Evolutionary conservation across 2,329 filamentous ascomycete species (phyloP).

Genomic region (Dothideomycetes sp.): DNA sequence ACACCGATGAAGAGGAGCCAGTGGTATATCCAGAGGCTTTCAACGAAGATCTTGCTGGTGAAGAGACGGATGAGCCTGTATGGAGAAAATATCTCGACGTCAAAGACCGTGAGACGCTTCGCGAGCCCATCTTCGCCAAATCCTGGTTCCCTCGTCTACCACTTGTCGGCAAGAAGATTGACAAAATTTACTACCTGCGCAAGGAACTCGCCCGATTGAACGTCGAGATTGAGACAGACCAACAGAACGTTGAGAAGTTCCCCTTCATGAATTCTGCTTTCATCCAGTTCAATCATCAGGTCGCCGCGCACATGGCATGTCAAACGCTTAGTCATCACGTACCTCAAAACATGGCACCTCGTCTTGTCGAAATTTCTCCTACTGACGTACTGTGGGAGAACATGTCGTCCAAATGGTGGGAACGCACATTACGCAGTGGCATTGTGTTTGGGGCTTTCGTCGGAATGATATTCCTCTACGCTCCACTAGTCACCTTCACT

Average conservation of each 20-base stretch:
- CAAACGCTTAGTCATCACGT: conserved; percentile 85
- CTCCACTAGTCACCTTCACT: conserved; percentile 81
- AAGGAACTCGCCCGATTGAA: conserved; percentile 80
- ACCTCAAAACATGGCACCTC: conserved; percentile 85
- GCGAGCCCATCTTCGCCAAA: conserved; percentile 53
- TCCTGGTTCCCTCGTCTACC: conserved; percentile 58
- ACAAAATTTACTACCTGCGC: conserved; percentile 87
- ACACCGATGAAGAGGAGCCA: conserved; percentile 20
- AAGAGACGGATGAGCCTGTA: conserved; percentile 54
- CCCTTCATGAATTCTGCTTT: conserved; percentile 94
- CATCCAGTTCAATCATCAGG: conserved; percentile 96
- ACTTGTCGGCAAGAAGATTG: conserved; percentile 67
- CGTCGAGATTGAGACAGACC: conserved; percentile 82
- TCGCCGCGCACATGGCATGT: conserved; percentile 96
- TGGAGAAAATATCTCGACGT: conserved; percentile 79
- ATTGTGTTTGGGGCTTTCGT: conserved; percentile 56
- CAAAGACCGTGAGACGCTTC: conserved; percentile 78
- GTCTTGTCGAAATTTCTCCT: conserved; percentile 87
- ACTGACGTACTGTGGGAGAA: conserved; percentile 95
- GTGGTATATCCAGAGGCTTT: conserved; percentile 53
- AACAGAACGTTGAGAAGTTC: conserved; percentile 74
- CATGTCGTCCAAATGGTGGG: conserved; percentile 93
- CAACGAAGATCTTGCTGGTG: conserved; percentile 52
- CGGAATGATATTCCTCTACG: conserved; percentile 79
- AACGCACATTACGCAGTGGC: conserved; percentile 64